Conservation (phyloP, 805 yeast genomes). For the Geotrichum ghanense region DNA sequence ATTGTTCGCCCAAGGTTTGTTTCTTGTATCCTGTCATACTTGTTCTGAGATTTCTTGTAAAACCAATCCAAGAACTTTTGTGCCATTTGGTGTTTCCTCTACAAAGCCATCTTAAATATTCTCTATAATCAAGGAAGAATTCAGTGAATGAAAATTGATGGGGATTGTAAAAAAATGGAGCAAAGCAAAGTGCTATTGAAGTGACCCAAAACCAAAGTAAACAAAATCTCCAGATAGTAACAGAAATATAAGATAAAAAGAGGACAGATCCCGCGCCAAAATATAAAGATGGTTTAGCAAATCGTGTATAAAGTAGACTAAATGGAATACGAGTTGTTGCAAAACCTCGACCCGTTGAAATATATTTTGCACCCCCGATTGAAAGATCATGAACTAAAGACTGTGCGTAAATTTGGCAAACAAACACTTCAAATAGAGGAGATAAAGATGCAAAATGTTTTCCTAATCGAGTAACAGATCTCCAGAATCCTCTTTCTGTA, state of each 20-base stretch:
- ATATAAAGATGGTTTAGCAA: conserved; percentile 56
- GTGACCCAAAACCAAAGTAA: conserved; percentile 93
- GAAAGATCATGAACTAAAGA: conserved; percentile 57
- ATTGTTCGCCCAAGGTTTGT: conserved; percentile 40
- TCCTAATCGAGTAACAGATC: conserved; percentile 48
- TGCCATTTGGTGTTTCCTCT: conserved; percentile 50
- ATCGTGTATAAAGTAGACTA: conserved; percentile 52
- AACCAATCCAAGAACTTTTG: conserved; percentile 57
- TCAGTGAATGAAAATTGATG: conserved; percentile 88
- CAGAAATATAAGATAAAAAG: conserved; percentile 44
- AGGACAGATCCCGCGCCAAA: conserved; percentile 45
- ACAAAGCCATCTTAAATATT: conserved; percentile 64
- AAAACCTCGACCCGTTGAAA: conserved; percentile 75
- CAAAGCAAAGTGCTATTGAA: conserved; percentile 64
- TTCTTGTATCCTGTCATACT: conserved; percentile 76
- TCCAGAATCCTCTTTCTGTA: conserved; percentile 65
- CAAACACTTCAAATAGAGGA: conserved; percentile 71
- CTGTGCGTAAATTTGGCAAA: conserved; percentile 64
- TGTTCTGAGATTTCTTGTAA: conserved; percentile 54
- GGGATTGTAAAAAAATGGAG: conserved; percentile 87
- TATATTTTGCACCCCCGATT: conserved; percentile 72
- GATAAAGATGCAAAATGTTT: conserved; percentile 63
- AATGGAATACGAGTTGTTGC: conserved; percentile 66
- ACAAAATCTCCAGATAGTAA: conserved; percentile 69
- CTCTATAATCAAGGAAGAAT: conserved; percentile 81